Base-by-base conservation (phyloP, 495 filamentous ascomycete species). In the Penicillium daleae region DNA sequence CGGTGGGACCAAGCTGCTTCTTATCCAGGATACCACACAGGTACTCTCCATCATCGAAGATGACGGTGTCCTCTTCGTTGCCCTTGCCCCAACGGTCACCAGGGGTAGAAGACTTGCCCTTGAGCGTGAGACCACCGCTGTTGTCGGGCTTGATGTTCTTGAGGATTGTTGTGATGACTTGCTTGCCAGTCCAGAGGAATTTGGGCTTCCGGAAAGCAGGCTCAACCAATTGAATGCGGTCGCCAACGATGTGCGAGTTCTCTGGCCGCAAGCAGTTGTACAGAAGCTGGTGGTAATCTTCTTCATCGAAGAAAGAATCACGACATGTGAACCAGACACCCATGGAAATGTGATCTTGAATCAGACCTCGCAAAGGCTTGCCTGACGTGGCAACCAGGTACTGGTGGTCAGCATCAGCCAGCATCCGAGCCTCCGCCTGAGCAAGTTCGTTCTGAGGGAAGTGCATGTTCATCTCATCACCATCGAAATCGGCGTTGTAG, bases 391-490 rank as follows among this genome's bases (percentile, higher is more conserved):
- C 90, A 59, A 92, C 93, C 51, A 98, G 87, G 73, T 99, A 99
- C 67, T 99, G 96, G 70, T 96, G 91, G 72, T 99, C 94, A 17
- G 96, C 97, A 73, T 97, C 93, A 10, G 96, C 95, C 67, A 99
- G 88, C 71, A 90, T 88, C 56, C 93, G 81, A 3, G 95, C 95
- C 76, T 99, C 96, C 3, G 92, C 88, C 60, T 95, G 84, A 26
- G 94, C 96, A 70, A 97, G 80, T 72, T 97, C 96, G 67, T 96
- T 97, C 66, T 99, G 96, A 10, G 96, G 96, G 71, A 99, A 97
- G 74, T 99, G 96, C 95, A 99, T 96, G 74, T 99, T 99, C 96
- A 99, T 99, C 77, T 99, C 96, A 68, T 99, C 96, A 74, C 96
- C 96, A 73, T 99, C 96, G 76, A 98, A 99, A 85, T 99, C 96